Base-by-base conservation (phyloP, 148 eudicot species). In the Gaultheria prostrata region DNA sequence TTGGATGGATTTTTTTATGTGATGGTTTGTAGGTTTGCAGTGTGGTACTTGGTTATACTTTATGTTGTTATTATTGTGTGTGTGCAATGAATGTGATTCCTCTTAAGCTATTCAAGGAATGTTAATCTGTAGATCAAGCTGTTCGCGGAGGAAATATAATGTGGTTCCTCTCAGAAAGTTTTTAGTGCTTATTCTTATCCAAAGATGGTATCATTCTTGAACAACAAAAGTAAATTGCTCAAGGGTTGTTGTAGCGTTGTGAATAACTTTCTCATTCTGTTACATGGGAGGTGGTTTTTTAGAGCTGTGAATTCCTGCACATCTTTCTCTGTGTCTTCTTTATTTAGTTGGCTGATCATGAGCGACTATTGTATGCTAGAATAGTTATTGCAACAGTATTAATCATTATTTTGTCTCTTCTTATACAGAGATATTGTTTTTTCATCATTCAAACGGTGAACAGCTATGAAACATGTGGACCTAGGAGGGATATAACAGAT, bases 391-490 rank as follows among this genome's bases (percentile, higher is more conserved):
- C 21, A 51, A 72, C 33, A 30, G 67, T 51, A 76, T 20, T 59
- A 46, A 39, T 57, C 61, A 79, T 73, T 71, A 13, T 51, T 2
- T 51, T n/a, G 8, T 77, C 45, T 24, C 82, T 80, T 85, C 65
- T 88, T 82, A 21, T 88, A 69, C 92, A 97, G 99, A 90, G 86
- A 65, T 88, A 89, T 83, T 97, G 99, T 81, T 84, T 88, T 86
- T 97, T 97, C 89, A 87, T 91, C 84, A 82, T 95, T 82, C 92
- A 97, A 82, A 88, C 89, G 79, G 98, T 92, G 67, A 85, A 86
- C 86, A 91, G 95, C 89, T 83, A 89, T 80, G 98, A 95, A 12
- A 87, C 98, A 65, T 97, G 98, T 88, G 99, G 99, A 71, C 91
- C 99, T 18, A 90, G 91, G 83, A 91, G 93, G 89, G 91, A 93